Evolutionary conservation across 2,329 filamentous ascomycete species (phyloP).

Genomic region (Exophiala dermatitidis): DNA sequence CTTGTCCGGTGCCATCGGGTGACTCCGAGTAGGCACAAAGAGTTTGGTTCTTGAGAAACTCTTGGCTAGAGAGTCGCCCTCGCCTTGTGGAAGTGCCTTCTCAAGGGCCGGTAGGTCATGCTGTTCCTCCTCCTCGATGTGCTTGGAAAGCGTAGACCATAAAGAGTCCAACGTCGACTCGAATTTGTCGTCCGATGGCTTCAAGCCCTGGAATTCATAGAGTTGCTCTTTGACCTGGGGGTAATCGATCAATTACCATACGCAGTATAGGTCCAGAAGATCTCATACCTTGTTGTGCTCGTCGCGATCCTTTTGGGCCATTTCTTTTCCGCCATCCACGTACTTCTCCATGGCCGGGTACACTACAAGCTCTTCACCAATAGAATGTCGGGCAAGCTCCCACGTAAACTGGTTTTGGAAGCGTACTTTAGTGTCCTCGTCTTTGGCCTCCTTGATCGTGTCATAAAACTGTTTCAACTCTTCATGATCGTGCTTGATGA

Average conservation of each 20-base stretch:
- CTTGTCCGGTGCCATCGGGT: constrained; percentile 46
- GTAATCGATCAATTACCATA: background rate
- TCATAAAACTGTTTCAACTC: constrained; percentile 40
- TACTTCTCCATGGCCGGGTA: constrained; percentile 50
- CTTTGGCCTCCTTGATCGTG: constrained; percentile 36
- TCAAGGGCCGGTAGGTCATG: constrained; percentile 47
- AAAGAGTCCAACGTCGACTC: constrained; percentile 38
- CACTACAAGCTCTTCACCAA: constrained; percentile 48
- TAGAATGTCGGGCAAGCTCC: constrained; percentile 47
- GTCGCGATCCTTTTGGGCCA: constrained; percentile 44
- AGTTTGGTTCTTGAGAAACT: constrained; percentile 48
- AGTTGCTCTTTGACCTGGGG: constrained; percentile 47
- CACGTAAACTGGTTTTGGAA: constrained; percentile 48
- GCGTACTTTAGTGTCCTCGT: constrained; percentile 39
- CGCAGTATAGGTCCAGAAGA: no score
- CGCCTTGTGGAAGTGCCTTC: constrained; percentile 32
- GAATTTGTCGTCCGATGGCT: constrained; percentile 38
- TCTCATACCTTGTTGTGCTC: constrained; percentile 41
- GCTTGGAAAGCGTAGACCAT: constrained; percentile 39
- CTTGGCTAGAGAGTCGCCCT: constrained; percentile 36
- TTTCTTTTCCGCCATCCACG: constrained; percentile 38
- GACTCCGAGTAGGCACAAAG: constrained; percentile 47
- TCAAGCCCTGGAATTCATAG: constrained; percentile 45
- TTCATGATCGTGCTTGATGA: constrained; percentile 39
- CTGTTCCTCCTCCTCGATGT: constrained; percentile 48